phyloP scores from a whole-genome alignment of 2,329 filamentous ascomycete genomes.

The Hymenoscyphus scutula region DNA sequence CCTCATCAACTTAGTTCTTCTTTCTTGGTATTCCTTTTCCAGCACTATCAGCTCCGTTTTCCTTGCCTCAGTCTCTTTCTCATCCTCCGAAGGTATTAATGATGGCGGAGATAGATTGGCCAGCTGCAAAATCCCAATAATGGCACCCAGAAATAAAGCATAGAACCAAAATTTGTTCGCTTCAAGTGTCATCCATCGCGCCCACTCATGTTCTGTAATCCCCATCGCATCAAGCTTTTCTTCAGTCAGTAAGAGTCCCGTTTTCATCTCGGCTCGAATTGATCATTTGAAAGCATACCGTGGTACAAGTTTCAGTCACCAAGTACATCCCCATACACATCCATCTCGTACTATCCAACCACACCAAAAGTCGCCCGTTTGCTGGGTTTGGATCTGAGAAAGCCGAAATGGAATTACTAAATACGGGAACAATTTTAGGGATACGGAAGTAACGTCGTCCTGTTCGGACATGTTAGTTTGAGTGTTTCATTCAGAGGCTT shows the following conservation, averaged over 20 bases:
- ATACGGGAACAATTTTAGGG: slow-evolving; percentile 65
- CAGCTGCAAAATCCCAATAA: slow-evolving; percentile 37
- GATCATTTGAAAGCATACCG: slow-evolving; percentile 46
- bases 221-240: slow-evolving; percentile 48
- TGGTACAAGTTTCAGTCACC: slow-evolving; percentile 62
- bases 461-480: slow-evolving; percentile 30
- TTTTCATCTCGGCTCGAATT: neutral
- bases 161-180: slow-evolving; percentile 70
- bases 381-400: slow-evolving; percentile 31
- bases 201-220: slow-evolving; percentile 43
- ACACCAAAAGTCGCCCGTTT: slow-evolving; percentile 30
- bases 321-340: slow-evolving; percentile 65
- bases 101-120: neutral
- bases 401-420: slow-evolving; percentile 48
- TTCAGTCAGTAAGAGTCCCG: slow-evolving; percentile 5
- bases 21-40: slow-evolving; percentile 14
- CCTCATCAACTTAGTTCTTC: slow-evolving; percentile 42
- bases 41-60: slow-evolving; percentile 28
- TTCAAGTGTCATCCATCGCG: slow-evolving; percentile 52
- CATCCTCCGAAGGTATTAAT: neutral
- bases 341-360: slow-evolving; percentile 55
- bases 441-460: slow-evolving; percentile 64
- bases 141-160: slow-evolving; percentile 37
- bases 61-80: slow-evolving; percentile 22
- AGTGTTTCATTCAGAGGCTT: neutral